These are phyloP conservation scores for Entonaema liquescens DNA, from an alignment of 495 filamentous ascomycete species.

Conservation along the genomic window DNA sequence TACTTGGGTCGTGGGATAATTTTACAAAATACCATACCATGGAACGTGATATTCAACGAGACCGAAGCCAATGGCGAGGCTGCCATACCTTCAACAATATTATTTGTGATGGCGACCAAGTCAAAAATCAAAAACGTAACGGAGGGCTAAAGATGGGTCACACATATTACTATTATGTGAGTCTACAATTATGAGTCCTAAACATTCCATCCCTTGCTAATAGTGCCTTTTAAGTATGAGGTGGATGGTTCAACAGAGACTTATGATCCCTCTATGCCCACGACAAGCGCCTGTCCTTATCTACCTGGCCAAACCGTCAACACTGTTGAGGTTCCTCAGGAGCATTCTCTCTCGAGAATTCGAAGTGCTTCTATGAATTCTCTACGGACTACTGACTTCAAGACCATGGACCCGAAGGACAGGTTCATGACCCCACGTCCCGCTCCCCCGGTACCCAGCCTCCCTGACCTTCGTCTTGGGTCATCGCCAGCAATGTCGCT, in stretches of 20 bases:
- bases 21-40: conserved; percentile 79
- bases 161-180: conserved; percentile 94
- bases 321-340: conserved; percentile 78
- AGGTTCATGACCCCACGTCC: conserved; percentile 75
- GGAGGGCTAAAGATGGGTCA: conserved; percentile 90
- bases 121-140: conserved; percentile 64
- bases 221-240: conserved; percentile 69
- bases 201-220: conserved; percentile 30
- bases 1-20: conserved; percentile 94
- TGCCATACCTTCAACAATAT: conserved; percentile 87
- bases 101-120: conserved; percentile 76
- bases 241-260: conserved; percentile 77
- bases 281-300: conserved; percentile 82
- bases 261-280: conserved; percentile 73
- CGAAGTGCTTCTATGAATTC: conserved; percentile 63
- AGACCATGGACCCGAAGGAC: conserved; percentile 80
- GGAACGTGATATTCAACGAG: conserved; percentile 76
- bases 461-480: conserved; percentile 56
- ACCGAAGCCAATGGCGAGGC: conserved; percentile 79
- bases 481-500: conserved; percentile 63
- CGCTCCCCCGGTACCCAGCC: conserved; percentile 60
- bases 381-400: conserved; percentile 60
- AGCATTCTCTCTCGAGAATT: conserved; percentile 60
- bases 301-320: conserved; percentile 88
- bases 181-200: conserved; percentile 45